A percentile compares a stretch with the other conserved stretches of the same genome.
phyloP scores from a whole-genome alignment of 2,329 filamentous ascomycete species.

The Akanthomyces dipterigenus region DNA sequence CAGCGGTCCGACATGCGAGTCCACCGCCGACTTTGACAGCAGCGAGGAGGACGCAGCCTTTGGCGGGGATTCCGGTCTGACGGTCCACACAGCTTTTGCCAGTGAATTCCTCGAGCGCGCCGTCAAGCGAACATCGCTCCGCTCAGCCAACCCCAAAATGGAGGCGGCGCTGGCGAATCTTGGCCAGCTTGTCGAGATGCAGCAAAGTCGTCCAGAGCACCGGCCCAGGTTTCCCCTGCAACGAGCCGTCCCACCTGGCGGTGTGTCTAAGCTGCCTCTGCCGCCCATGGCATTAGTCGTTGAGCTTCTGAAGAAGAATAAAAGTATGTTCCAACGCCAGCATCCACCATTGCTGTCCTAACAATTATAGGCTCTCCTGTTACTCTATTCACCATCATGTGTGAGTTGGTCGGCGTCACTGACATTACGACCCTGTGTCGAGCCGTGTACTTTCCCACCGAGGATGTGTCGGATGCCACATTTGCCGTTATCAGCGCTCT shows the following conservation, averaged over 20 bases:
- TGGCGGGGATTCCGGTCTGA: constrained; percentile 42
- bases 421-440: constrained; percentile 45
- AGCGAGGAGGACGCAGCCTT: constrained; percentile 33
- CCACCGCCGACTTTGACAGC: constrained; percentile 30
- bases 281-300: constrained; percentile 47
- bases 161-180: constrained; percentile 44
- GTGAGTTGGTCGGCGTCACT: constrained; percentile 41
- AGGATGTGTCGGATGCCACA: constrained; percentile 42
- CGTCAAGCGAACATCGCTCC: constrained; percentile 41
- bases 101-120: constrained; percentile 48
- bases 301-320: constrained; percentile 40
- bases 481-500: constrained; percentile 46
- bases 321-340: constrained; percentile 25
- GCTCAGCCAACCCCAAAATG: constrained; percentile 43
- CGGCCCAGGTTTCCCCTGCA: constrained; percentile 41
- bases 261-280: constrained; percentile 45
- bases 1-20: constrained; percentile 22
- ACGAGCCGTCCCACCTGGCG: constrained; percentile 37
- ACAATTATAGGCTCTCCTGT: constrained; percentile 34
- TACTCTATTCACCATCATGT: constrained; percentile 43
- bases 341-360: background rate
- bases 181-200: constrained; percentile 45
- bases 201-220: constrained; percentile 34
- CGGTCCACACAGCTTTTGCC: constrained; percentile 46
- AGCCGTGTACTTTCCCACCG: constrained; percentile 44